Base-by-base conservation (phyloP, 2,329 filamentous ascomycete species). In the Colletotrichum limetticola region DNA sequence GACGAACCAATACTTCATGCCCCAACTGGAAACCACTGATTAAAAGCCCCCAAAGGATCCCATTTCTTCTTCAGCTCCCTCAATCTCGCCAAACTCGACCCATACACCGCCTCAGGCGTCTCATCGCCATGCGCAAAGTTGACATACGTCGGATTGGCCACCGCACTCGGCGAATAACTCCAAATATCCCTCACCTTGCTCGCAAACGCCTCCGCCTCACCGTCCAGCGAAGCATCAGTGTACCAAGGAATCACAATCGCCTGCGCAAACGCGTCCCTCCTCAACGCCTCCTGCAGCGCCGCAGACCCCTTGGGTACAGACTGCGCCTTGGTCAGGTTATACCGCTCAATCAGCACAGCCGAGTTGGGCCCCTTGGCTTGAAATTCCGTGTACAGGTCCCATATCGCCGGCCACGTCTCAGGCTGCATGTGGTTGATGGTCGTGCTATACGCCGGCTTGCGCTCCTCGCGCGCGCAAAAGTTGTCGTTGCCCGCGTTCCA, bases 221-320 rank as follows among this genome's bases (percentile, higher is more conserved):
- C 64, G 70, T 85, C 83, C 2, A 85, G 74, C 4, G 75, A 74
- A 0, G 78, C 71, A 66, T 83, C 80, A 1, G 75, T 76, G 58
- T 85, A 85, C 83, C 83, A 85, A 0, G 83, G 80, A 16, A 84
- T 81, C 0, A 80, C 78, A 52, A 84, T 77, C 0, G 80, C 80
- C 68, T 85, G 77, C 22, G 70, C 66, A 2, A 74, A 68, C 4
- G 80, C 81, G 59, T 82, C 80, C 53, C 82, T 78, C 26, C 80
- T 76, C 1, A 80, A 78, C 22, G 79, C 79, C 9, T 83, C 80
- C 64, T 81, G 79, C 6, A 83, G 75, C 0, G 78, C 76, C 5
- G 65, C 55, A n/a, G 72, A 73, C 0, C 32, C 74, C 74, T 12
- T 68, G 63, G 24, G 74, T 69, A 46, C 74, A 66, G 74, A 79